A percentile compares a stretch with the other conserved stretches of the same genome.
Evolutionary conservation across 768 basidiomycete genomes (phyloP).

Genomic region (Roridomyces roridus): DNA sequence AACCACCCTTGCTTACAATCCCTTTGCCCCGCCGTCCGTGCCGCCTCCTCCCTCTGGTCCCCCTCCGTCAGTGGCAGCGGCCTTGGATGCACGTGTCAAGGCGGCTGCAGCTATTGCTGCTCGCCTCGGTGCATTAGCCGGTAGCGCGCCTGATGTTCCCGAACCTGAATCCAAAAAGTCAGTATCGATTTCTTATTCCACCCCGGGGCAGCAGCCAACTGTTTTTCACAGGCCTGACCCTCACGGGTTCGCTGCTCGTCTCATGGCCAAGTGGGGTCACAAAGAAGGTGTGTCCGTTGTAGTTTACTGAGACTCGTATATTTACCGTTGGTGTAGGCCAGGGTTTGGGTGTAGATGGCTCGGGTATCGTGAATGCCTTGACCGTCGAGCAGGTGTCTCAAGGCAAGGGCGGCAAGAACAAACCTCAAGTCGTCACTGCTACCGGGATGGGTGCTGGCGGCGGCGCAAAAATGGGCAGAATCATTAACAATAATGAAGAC

Average conservation of each 20-base stretch:
- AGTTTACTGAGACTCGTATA: not conserved
- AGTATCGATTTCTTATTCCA: not conserved
- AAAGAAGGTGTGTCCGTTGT: slow-evolving; percentile 47
- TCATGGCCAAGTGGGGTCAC: slow-evolving; percentile 98
- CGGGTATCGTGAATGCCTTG: slow-evolving; percentile 89
- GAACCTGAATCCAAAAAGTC: slow-evolving; percentile 27
- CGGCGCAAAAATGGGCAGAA: slow-evolving; percentile 81
- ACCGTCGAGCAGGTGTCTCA: slow-evolving; percentile 72
- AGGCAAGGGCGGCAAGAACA: slow-evolving; percentile 43
- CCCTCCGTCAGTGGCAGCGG: slow-evolving; percentile 41
- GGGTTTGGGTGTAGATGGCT: slow-evolving; percentile 84
- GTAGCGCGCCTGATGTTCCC: slow-evolving; percentile 23
- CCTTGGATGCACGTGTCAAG: slow-evolving; percentile 72
- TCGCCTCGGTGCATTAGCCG: slow-evolving; percentile 64
- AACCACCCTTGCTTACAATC: slow-evolving; percentile 68
- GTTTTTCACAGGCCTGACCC: slow-evolving; percentile 54
- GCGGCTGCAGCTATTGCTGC: slow-evolving; percentile 87
- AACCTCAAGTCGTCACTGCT: slow-evolving; percentile 39
- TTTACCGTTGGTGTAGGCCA: slow-evolving; percentile 59
- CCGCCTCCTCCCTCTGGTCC: slow-evolving; percentile 61
- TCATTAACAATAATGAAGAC: slow-evolving; percentile 91
- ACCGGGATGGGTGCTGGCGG: slow-evolving; percentile 46
- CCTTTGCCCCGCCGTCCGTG: slow-evolving; percentile 68
- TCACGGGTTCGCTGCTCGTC: slow-evolving; percentile 78
- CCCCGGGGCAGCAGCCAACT: not conserved